phyloP scores from a whole-genome alignment of 768 basidiomycete genomes.

The Russula abietina region DNA sequence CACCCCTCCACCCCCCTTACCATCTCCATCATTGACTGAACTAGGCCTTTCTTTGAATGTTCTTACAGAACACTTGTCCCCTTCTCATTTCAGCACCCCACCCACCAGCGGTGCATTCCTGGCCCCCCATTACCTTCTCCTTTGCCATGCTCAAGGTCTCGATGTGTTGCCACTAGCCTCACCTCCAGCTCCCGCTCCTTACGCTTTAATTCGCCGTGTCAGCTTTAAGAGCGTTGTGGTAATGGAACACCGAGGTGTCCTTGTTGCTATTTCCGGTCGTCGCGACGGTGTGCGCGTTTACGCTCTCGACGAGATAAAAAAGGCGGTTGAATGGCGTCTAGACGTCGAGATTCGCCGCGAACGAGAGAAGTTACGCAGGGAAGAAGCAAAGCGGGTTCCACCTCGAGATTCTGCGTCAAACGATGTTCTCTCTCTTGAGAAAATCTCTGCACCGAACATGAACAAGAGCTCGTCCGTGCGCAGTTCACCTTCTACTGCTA shows the following conservation, averaged over 20 bases:
- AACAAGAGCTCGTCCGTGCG: slow-evolving; percentile 18
- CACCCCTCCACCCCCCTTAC: slow-evolving; percentile 67
- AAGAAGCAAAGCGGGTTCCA: slow-evolving; percentile 51
- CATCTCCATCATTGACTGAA: slow-evolving; percentile 66
- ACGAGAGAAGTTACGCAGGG: slow-evolving; percentile 62
- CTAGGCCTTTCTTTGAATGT: slow-evolving; percentile 68
- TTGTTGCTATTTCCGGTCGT: slow-evolving; percentile 86
- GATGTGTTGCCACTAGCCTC: slow-evolving; percentile 77
- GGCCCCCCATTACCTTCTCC: slow-evolving; percentile 71
- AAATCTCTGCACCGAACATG: slow-evolving; percentile 19
- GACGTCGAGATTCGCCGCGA: slow-evolving; percentile 74
- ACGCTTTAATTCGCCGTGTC: slow-evolving; percentile 75
- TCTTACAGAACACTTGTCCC: slow-evolving; percentile 61
- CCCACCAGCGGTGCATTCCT: slow-evolving; percentile 76
- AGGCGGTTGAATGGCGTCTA: slow-evolving; percentile 82
- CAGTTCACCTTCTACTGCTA: slow-evolving; percentile 11
- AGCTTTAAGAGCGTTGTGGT: slow-evolving; percentile 84
- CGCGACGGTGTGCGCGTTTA: slow-evolving; percentile 85
- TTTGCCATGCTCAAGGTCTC: slow-evolving; percentile 81
- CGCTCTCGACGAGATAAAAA: slow-evolving; percentile 80
- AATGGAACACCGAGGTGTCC: slow-evolving; percentile 85
- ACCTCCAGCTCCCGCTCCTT: slow-evolving; percentile 70
- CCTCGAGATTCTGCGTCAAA: slow-evolving; percentile 28
- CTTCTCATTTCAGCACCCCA: slow-evolving; percentile 71
- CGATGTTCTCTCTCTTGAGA: slow-evolving; percentile 30